Evolutionary conservation across 192 early-diverging fungal species (phyloP).

Genomic region (Coemansia sp.): DNA sequence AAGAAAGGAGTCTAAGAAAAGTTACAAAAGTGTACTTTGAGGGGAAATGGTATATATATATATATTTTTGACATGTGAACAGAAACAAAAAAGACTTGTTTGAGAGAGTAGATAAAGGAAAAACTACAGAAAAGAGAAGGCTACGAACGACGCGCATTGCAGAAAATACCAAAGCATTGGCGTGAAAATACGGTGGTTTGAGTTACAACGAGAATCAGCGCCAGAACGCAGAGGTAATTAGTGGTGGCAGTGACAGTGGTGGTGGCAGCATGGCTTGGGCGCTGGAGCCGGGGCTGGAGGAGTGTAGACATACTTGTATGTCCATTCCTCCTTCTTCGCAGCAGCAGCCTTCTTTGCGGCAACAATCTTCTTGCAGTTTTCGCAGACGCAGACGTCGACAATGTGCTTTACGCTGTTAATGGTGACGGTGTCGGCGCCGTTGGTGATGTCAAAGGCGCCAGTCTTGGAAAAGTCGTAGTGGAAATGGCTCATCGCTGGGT

Average conservation of each 20-base stretch:
- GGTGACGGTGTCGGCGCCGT: constrained; percentile 42
- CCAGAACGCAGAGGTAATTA: neutral
- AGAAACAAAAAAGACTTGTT: neutral
- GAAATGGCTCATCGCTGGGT: constrained; percentile 34
- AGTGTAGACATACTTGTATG: constrained; percentile 31
- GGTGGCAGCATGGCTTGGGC: constrained; percentile 30
- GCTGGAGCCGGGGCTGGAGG: constrained; percentile 26
- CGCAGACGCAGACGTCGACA: constrained; percentile 42
- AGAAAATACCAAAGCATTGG: neutral
- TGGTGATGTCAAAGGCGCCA: constrained; percentile 39
- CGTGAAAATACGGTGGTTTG: neutral
- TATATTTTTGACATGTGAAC: neutral
- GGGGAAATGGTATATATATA: neutral
- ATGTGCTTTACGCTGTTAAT: constrained; percentile 44
- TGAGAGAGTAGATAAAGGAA: constrained; percentile 2
- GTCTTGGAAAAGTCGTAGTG: constrained; percentile 45
- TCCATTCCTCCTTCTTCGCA: constrained; percentile 29
- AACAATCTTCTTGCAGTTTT: constrained; percentile 35
- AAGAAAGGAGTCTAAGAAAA: too few species aligned
- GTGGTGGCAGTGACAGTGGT: constrained; percentile 23
- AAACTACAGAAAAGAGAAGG: neutral
- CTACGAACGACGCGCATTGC: neutral
- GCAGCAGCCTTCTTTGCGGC: constrained; percentile 23
- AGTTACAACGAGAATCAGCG: constrained; percentile 5
- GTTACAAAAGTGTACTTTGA: neutral